Evolutionary conservation across 169 alveolate species (phyloP).

Genomic region (Cryptosporidium ubiquitum): DNA sequence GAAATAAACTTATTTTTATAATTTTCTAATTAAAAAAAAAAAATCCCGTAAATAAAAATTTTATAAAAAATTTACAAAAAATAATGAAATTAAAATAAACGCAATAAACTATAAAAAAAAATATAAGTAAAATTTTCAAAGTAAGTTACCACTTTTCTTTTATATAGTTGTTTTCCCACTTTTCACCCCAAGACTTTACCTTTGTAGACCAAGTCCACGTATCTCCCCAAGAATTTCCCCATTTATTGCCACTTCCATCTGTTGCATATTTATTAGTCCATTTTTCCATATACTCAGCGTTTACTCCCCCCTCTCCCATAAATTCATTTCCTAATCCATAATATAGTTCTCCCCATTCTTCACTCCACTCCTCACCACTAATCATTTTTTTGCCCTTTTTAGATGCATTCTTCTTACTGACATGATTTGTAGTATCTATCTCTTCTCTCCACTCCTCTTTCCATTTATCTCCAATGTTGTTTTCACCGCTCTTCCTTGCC

Average conservation of each 20-base stretch:
- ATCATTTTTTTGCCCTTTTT: slow-evolving; percentile 50
- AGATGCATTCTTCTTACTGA: slow-evolving; percentile 31
- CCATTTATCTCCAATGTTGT: slow-evolving; percentile 60
- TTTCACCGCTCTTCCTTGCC: slow-evolving; percentile 65
- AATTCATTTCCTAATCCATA: slow-evolving; percentile 56
- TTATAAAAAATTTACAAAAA: background rate
- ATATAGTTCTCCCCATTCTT: slow-evolving; percentile 69
- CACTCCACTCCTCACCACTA: slow-evolving; percentile 70
- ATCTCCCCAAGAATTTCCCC: slow-evolving; percentile 73
- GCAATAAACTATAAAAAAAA: background rate
- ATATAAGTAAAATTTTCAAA: background rate
- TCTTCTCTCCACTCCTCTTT: slow-evolving; percentile 74
- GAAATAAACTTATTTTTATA: background rate
- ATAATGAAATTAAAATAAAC: background rate
- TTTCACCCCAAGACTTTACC: slow-evolving; percentile 67
- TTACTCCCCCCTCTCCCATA: slow-evolving; percentile 49
- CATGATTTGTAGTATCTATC: slow-evolving; percentile 4
- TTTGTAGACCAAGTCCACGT: slow-evolving; percentile 54
- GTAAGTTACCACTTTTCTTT: slow-evolving; percentile 41
- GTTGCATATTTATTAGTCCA: slow-evolving; percentile 67
- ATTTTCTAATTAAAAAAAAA: background rate
- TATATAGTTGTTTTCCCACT: slow-evolving; percentile 23
- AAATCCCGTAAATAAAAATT: background rate
- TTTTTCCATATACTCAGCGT: slow-evolving; percentile 60
- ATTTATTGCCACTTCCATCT: slow-evolving; percentile 52